Evolutionary conservation across 2,329 filamentous ascomycete species (phyloP).

Genomic region (Aspergillus glaucus): DNA sequence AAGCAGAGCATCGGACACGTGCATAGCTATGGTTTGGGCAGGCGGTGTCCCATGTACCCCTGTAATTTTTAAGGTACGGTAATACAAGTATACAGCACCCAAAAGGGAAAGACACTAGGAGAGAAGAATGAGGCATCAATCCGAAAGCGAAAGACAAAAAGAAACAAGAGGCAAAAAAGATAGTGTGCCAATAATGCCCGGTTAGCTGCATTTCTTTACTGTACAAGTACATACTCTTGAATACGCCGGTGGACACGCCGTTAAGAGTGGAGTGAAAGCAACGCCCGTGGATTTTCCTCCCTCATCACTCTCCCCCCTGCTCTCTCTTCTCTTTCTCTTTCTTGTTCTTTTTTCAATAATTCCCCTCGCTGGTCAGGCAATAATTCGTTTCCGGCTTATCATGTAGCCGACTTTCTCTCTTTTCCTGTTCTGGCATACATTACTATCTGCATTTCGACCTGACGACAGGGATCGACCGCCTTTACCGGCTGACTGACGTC

Average conservation of each 20-base stretch:
- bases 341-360: neutral
- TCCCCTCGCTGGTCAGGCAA: neutral
- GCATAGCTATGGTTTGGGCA: too few species aligned
- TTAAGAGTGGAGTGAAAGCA: neutral
- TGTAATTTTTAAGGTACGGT: too few species aligned
- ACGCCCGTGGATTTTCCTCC: conserved; percentile 2
- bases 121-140: too few species aligned
- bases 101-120: too few species aligned
- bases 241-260: neutral
- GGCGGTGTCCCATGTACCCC: too few species aligned
- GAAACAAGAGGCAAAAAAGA: neutral
- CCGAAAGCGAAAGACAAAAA: too few species aligned
- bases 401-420: neutral
- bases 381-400: neutral
- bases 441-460: neutral
- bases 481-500: neutral
- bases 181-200: neutral
- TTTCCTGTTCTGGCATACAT: neutral
- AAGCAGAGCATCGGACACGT: too few species aligned
- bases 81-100: too few species aligned
- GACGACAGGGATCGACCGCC: neutral
- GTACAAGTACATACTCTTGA: too few species aligned
- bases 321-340: conserved; percentile 3
- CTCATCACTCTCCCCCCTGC: conserved; percentile 11
- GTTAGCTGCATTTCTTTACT: too few species aligned